Percentiles rank a stretch among this genome's conserved stretches.
Conservation (phyloP, 345 rosid genomes). For the Acer campestre region DNA sequence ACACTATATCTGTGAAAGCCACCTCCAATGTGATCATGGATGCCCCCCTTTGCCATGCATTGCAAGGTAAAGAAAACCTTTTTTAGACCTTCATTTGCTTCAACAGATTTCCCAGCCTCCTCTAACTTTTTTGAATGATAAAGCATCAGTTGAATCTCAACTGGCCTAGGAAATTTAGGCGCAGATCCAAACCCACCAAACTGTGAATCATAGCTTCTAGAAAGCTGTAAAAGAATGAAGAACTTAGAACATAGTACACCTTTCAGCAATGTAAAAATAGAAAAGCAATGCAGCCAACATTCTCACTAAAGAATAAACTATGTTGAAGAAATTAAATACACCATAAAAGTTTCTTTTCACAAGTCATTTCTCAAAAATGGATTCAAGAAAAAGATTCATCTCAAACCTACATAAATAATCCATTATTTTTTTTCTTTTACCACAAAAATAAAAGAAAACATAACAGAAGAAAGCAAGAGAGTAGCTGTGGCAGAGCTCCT, state of each 20-base stretch:
- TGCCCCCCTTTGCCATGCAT: slow-evolving; percentile 91
- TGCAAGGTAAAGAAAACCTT: slow-evolving; percentile 84
- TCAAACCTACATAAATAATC: neutral
- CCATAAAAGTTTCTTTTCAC: neutral
- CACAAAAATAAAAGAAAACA: neutral
- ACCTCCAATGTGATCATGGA: slow-evolving; percentile 96
- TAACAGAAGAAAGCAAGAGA: neutral
- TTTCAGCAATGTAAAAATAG: neutral
- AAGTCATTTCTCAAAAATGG: neutral
- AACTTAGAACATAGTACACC: slow-evolving; percentile 2
- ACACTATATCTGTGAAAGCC: slow-evolving; percentile 98
- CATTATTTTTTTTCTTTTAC: neutral
- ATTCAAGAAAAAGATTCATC: neutral
- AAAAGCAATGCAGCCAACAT: neutral
- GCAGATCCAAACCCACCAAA: slow-evolving; percentile 94
- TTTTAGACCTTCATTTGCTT: slow-evolving; percentile 45
- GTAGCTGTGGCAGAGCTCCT: neutral
- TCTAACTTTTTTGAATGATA: slow-evolving; percentile 69
- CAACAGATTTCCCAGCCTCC: slow-evolving; percentile 48
- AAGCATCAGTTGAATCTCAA: slow-evolving; percentile 90
- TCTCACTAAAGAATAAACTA: neutral
- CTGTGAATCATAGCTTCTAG: slow-evolving; percentile 64
- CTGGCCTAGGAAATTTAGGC: slow-evolving; percentile 97
- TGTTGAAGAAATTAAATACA: neutral
- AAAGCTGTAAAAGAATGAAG: slow-evolving; percentile 56